These are phyloP conservation scores for Themeda triandra DNA, from an alignment of 176 grass and related monocot genomes.

Conservation along the genomic window DNA sequence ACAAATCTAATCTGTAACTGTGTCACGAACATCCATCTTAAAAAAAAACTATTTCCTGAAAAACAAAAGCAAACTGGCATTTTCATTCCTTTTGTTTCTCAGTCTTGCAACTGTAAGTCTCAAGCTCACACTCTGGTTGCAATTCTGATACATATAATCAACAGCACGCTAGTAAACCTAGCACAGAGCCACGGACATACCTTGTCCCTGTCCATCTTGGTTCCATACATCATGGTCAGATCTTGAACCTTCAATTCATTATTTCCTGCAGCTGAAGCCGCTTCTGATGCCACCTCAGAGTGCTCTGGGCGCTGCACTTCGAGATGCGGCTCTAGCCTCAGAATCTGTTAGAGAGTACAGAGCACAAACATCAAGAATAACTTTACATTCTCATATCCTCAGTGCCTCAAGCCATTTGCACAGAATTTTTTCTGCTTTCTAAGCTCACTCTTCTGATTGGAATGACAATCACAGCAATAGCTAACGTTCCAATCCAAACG, in stretches of 20 bases:
- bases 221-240: constrained; percentile 54
- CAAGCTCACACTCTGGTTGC: not conserved
- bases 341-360: constrained; percentile 66
- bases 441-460: not conserved
- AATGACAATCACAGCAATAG: not conserved
- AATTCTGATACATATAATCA: not conserved
- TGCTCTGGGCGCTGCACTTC: constrained; percentile 34
- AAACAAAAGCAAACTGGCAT: not conserved
- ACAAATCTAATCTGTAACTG: not conserved
- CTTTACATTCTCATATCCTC: not conserved
- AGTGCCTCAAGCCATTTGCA: not conserved
- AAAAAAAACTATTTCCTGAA: not conserved
- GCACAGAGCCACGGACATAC: constrained; percentile 46
- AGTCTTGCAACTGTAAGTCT: not conserved
- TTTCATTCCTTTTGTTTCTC: not conserved
- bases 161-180: not conserved
- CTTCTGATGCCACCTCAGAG: constrained; percentile 49
- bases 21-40: not conserved
- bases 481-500: not conserved
- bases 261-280: constrained; percentile 38
- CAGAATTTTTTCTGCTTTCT: not conserved
- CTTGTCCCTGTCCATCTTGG: constrained; percentile 59
- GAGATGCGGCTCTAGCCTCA: constrained; percentile 77
- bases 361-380: constrained; percentile 19
- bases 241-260: constrained; percentile 48